A percentile compares a stretch with the other conserved stretches of the same genome.
Evolutionary conservation across 2,329 filamentous ascomycete species (phyloP).

Genomic region (Colletotrichum paranaense): DNA sequence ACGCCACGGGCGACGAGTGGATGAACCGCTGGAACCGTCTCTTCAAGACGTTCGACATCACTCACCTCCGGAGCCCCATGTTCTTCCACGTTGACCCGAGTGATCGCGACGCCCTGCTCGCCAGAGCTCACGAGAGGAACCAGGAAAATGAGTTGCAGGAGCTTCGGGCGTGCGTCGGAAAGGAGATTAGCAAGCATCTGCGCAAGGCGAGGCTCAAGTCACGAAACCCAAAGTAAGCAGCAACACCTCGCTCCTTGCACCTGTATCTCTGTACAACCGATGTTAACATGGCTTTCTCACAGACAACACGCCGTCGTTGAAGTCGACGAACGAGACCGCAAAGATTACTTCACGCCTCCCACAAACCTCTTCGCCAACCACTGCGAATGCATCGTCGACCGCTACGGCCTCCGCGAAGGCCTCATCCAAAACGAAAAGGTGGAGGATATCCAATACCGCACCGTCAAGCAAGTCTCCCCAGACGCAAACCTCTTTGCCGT

Average conservation of each 20-base stretch:
- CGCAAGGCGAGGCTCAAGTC: conserved; percentile 58
- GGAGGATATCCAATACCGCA: conserved; percentile 69
- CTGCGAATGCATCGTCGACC: conserved; percentile 65
- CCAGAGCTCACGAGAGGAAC: conserved; percentile 71
- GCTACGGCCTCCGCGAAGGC: conserved; percentile 67
- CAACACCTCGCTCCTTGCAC: conserved; percentile 12
- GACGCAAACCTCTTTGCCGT: conserved; percentile 73
- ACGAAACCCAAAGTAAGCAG: conserved; percentile 33
- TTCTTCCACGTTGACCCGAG: conserved; percentile 84
- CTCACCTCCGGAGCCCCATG: conserved; percentile 81
- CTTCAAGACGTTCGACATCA: conserved; percentile 76
- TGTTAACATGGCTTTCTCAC: conserved; percentile 39
- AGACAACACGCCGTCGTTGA: conserved; percentile 58
- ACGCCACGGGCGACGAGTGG: conserved; percentile 73
- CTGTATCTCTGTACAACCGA: background rate
- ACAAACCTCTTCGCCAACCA: conserved; percentile 71
- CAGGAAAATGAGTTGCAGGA: conserved; percentile 75
- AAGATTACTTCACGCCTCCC: conserved; percentile 77
- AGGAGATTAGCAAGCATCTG: conserved; percentile 82
- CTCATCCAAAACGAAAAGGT: conserved; percentile 71
- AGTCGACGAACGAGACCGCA: conserved; percentile 74
- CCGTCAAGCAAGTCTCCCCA: conserved; percentile 55
- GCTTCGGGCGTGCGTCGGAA: conserved; percentile 80
- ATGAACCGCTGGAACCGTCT: conserved; percentile 77
- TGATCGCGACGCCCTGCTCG: conserved; percentile 79